These are phyloP conservation scores for Fusarium brachygibbosum DNA, from an alignment of 2,329 filamentous ascomycete genomes.

Conservation along the genomic window DNA sequence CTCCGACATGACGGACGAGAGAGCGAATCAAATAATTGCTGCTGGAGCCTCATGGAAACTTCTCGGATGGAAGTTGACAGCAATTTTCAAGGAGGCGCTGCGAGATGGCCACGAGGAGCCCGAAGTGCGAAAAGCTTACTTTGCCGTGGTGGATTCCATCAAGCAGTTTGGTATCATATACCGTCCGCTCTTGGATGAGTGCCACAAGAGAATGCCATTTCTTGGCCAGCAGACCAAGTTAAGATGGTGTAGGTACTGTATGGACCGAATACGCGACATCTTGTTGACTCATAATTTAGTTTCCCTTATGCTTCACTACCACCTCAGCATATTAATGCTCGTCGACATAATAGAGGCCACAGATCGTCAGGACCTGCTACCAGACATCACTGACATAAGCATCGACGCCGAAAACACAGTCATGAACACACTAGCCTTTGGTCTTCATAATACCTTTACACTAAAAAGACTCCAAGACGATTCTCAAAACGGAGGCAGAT, in stretches of 20 bases:
- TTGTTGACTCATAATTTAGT: conserved; percentile 26
- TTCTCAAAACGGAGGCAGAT: not conserved
- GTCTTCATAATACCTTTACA: conserved; percentile 49
- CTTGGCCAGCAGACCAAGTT: conserved; percentile 51
- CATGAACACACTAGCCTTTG: conserved; percentile 52
- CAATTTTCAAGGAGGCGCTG: conserved; percentile 52
- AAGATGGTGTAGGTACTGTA: conserved; percentile 50
- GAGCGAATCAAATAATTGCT: conserved; percentile 51
- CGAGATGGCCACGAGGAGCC: conserved; percentile 52
- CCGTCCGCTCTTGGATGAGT: conserved; percentile 49
- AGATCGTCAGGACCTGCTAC: conserved; percentile 47
- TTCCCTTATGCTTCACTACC: conserved; percentile 53
- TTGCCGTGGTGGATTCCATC: conserved; percentile 46
- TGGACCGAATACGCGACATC: fast-evolving
- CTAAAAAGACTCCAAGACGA: conserved; percentile 15
- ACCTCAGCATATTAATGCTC: conserved; percentile 52
- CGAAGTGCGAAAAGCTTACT: conserved; percentile 47
- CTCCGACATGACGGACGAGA: conserved; percentile 50
- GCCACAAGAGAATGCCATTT: conserved; percentile 52
- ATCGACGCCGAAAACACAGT: conserved; percentile 51
- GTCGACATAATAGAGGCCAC: conserved; percentile 51
- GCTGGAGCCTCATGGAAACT: conserved; percentile 51
- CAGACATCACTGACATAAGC: conserved; percentile 43
- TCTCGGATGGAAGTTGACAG: conserved; percentile 51
- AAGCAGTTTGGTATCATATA: conserved; percentile 49